Evolutionary conservation across 179 eudicot genomes (phyloP).

Genomic region (Monotropa hypopitys): DNA sequence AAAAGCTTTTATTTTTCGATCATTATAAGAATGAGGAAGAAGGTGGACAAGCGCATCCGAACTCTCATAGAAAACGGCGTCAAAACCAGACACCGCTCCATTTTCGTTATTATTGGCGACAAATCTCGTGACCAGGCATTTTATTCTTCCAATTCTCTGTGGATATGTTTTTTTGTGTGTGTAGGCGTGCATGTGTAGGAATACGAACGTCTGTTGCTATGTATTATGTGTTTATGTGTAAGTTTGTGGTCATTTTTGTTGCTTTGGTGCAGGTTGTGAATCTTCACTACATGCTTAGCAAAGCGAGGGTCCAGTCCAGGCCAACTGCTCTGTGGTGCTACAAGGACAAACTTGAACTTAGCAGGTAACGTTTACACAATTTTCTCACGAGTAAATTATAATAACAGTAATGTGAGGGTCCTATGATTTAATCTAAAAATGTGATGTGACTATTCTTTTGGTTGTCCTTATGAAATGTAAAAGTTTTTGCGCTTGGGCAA

Average conservation of each 20-base stretch:
- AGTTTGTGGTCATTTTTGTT: background rate
- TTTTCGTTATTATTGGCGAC: conserved; percentile 76
- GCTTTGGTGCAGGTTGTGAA: conserved; percentile 51
- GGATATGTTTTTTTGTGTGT: too few species aligned
- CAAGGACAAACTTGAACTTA: conserved; percentile 67
- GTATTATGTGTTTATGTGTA: background rate
- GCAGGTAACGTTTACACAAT: conserved; percentile 36
- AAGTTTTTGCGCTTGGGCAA: background rate
- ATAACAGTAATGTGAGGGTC: too few species aligned
- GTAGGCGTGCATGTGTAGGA: background rate
- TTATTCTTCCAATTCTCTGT: background rate
- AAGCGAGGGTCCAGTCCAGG: conserved; percentile 47
- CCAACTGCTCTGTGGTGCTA: conserved; percentile 87
- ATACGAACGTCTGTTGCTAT: background rate
- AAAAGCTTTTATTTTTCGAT: background rate
- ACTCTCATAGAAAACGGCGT: conserved; percentile 87
- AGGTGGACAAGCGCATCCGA: conserved; percentile 73
- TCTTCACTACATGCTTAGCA: conserved; percentile 54
- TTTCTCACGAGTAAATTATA: background rate
- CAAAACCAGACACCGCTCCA: conserved; percentile 62
- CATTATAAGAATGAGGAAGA: conserved; percentile 42
- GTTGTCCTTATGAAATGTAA: background rate
- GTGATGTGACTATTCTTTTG: background rate
- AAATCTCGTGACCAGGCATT: conserved; percentile 61
- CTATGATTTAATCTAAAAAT: background rate